Evolutionary conservation across 2,329 filamentous ascomycete species (phyloP), one percentile per base, ranked within the genome.

Genomic region (Elsinoe fawcettii): DNA sequence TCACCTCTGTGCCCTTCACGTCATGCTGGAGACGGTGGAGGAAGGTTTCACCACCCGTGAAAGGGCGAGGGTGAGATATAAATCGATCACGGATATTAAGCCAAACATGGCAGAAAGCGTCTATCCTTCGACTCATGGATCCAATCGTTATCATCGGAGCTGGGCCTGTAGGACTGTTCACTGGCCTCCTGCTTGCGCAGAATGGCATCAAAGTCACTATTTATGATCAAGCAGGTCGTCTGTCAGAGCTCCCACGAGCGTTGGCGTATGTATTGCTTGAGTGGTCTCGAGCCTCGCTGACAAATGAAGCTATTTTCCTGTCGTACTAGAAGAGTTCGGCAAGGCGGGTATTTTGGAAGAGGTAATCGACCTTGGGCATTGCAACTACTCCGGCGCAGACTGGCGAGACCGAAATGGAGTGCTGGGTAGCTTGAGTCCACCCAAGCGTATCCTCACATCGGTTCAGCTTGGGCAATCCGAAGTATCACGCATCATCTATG

Each of bases 81-180:
- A n/a, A 32, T 12, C 12, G 30, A 32, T 32, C 6, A 12, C 6
- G 6, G 30, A 32, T 12, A 32, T 32, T 32, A 6, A 32, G 6
- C 12, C 30, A 32, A 32, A 32, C 5, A 32, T 32, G 30, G 30
- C 6, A 5, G 12, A 32, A 12, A 32, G 6, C 30, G 6, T 41
- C n/a, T 7, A 41, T n/a, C 5, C 37, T 41, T 7, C n/a, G 37
- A 41, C n/a, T 14, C 12, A 41, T 41, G 37, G 37, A 41, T 25
- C 18, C 8, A 22, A 53, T 73, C 14, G 59, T 72, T 6, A 66
- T 74, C 39, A 66, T 71, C 44, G 72, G 73, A 30, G 72, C 70
- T 2, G 72, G 71, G 11, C 71, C 69, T 47, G 70, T 73, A 1
- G 72, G 73, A 18, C 68, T 73, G 22, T 70, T 74, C 54, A 68